Percentiles rank a stretch among this genome's conserved stretches.
phyloP scores from a whole-genome alignment of 495 filamentous ascomycete genomes.

The Hypoxylon intermedium region DNA sequence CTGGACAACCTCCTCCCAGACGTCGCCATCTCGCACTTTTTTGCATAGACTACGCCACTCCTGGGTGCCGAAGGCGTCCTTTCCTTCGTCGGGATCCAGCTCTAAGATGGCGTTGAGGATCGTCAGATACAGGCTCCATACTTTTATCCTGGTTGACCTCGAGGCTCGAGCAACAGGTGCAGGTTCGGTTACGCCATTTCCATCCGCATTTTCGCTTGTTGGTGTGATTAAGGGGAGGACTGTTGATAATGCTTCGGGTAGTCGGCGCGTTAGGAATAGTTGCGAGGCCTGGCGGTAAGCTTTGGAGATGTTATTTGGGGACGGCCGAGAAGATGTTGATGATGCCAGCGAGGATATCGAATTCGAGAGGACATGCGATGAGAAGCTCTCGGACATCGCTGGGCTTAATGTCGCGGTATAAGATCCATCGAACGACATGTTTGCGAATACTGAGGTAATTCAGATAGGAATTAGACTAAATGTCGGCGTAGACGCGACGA shows the following conservation, averaged over 20 bases:
- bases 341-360: conserved; percentile 57
- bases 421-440: conserved; percentile 51
- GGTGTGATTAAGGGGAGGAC: conserved; percentile 78
- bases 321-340: conserved; percentile 60
- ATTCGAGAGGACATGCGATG: conserved; percentile 51
- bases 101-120: conserved; percentile 90
- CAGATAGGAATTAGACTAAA: conserved; percentile 17
- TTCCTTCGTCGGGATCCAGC: conserved; percentile 87
- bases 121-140: conserved; percentile 96
- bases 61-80: conserved; percentile 79
- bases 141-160: conserved; percentile 81
- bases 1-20: conserved; percentile 91
- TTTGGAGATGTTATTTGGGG: conserved; percentile 73
- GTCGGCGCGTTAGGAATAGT: conserved; percentile 88
- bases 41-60: conserved; percentile 81
- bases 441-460: conserved; percentile 23
- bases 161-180: conserved; percentile 78
- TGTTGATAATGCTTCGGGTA: conserved; percentile 84
- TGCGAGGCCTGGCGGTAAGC: conserved; percentile 89
- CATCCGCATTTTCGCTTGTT: conserved; percentile 45
- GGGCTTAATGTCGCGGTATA: conserved; percentile 49
- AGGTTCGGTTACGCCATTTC: conserved; percentile 48
- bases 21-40: conserved; percentile 80
- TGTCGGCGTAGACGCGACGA: conserved; percentile 24
- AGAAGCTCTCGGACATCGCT: conserved; percentile 36